These are phyloP conservation scores for Scheffersomyces quercinus DNA, from an alignment of 1,139 yeast species.

Conservation along the genomic window DNA sequence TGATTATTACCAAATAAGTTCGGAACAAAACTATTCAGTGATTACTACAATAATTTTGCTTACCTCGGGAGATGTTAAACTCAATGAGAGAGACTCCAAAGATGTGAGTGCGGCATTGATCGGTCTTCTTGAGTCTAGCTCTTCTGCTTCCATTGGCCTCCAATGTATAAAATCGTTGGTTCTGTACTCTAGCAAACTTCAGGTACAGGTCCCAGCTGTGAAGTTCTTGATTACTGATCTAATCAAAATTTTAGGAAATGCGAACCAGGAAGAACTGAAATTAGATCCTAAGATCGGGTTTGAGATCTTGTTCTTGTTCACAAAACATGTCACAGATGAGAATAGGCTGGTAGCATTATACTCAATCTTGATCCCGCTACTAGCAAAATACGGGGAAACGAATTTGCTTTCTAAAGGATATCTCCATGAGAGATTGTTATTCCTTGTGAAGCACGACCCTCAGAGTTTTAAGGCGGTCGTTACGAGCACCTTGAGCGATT, in stretches of 20 bases:
- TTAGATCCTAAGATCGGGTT: slow-evolving; percentile 44
- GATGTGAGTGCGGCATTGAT: slow-evolving; percentile 35
- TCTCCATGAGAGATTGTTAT: slow-evolving; percentile 52
- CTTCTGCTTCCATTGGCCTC: slow-evolving; percentile 46
- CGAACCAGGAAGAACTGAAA: slow-evolving; percentile 6
- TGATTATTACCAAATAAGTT: slow-evolving; percentile 24
- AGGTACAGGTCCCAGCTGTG: slow-evolving; percentile 27
- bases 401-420: slow-evolving; percentile 33
- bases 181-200: slow-evolving; percentile 31
- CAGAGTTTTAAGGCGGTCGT: slow-evolving; percentile 57
- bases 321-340: slow-evolving; percentile 31
- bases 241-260: slow-evolving; percentile 22
- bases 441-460: slow-evolving; percentile 51
- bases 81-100: slow-evolving; percentile 37
- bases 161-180: slow-evolving; percentile 63
- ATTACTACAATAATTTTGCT: slow-evolving; percentile 61
- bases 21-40: slow-evolving; percentile 41
- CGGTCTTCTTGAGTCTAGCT: slow-evolving; percentile 27
- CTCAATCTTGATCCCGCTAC: slow-evolving; percentile 50
- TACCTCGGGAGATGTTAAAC: slow-evolving; percentile 49
- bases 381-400: slow-evolving; percentile 40
- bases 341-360: slow-evolving; percentile 33
- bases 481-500: slow-evolving; percentile 29
- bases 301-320: slow-evolving; percentile 55
- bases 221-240: slow-evolving; percentile 32